phyloP scores from a whole-genome alignment of 257 asterid species.

The Solanum habrochaites region DNA sequence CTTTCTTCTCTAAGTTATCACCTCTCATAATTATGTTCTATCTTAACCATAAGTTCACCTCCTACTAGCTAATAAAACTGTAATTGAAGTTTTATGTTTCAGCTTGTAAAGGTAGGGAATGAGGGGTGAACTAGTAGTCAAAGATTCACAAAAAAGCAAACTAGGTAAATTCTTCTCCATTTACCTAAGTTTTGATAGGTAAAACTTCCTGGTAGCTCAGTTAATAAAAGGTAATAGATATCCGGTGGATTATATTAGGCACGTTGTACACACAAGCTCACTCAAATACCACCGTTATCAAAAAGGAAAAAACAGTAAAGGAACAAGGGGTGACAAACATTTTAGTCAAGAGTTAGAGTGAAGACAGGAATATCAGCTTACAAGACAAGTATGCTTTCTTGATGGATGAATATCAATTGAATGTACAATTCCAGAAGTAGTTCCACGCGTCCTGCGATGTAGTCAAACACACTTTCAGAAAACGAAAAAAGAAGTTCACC shows the following conservation, averaged over 20 bases:
- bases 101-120: neutral
- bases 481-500: neutral
- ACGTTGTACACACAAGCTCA: neutral
- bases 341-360: neutral
- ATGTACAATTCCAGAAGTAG: slow-evolving; percentile 65
- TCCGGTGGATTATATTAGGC: neutral
- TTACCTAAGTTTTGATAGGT: neutral
- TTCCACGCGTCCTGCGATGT: slow-evolving; percentile 37
- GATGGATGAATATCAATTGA: slow-evolving; percentile 84
- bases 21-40: neutral
- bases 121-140: neutral
- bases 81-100: neutral
- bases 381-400: slow-evolving; percentile 86
- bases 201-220: neutral
- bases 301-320: too few species aligned
- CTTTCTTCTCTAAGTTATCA: neutral
- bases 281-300: neutral
- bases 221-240: neutral
- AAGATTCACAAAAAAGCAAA: neutral
- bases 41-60: neutral
- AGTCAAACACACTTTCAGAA: neutral
- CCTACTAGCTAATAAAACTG: neutral
- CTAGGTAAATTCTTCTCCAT: neutral
- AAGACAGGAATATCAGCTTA: slow-evolving; percentile 22
- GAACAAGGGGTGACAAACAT: neutral